Evolutionary conservation across 768 basidiomycete genomes (phyloP), one percentile per base, ranked within the genome.

Genomic region (Amanita pallidorosea): DNA sequence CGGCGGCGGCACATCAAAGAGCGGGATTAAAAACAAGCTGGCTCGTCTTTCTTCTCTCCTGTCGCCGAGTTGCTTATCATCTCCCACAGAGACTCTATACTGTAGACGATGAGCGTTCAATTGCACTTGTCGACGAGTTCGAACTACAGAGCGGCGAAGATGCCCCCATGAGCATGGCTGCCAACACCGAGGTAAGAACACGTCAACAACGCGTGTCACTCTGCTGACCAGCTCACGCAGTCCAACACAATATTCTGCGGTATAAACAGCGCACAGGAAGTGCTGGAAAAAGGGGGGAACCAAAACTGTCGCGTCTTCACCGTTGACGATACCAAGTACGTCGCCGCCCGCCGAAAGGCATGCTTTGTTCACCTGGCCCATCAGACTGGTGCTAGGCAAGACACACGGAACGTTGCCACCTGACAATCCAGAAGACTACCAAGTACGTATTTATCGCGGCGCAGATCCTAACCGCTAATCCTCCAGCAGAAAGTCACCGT

Each of bases 161-260:
- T 66, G 88, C 87, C 4, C 94, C 96, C n/a, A 97, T 93, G 90
- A 95, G 92, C 63, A 83, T 97, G 74, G 83, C 85, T 15, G 76
- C 79, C 11, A 67, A 85, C 61, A 65, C 70, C 7, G 64, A 79
- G 67, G 88, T 86, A 64, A 54, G 67, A 55, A 53, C 45, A 12
- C 42, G 18, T 53, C 25, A 40, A 53, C 43, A 46, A 7, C 27
- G 27, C 29, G 9, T 50, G 35, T 34, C 49, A 31, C 36, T 37
- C 27, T 36, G 48, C 45, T 53, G 29, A 25, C 48, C 31, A 12
- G 18, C 36, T 33, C 49, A 8, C 37, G 35, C 54, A 78, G 75
- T 68, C 63, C 45, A 70, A 74, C 62, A 69, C 69, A 55, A 56
- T 98, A 47, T 76, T 85, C 0, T 94, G 93, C 55, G 95, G 95